phyloP scores from a whole-genome alignment of 805 yeast species.

The Pichia exigua region DNA sequence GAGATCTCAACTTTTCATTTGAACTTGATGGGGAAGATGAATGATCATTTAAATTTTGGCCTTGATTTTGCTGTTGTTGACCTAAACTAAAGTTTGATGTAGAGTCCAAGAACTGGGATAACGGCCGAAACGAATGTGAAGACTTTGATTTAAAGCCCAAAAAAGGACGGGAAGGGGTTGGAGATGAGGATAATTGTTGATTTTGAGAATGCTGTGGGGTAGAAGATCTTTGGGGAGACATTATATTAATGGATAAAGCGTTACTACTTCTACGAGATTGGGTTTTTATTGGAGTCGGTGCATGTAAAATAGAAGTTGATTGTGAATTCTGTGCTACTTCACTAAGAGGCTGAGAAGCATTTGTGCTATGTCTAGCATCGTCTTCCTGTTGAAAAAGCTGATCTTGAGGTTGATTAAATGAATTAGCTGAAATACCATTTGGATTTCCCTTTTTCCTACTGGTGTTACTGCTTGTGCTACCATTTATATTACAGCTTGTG shows the following conservation, averaged over 20 bases:
- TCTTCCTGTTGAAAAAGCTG: background rate
- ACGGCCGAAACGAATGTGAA: constrained; percentile 35
- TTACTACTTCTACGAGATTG: constrained; percentile 5
- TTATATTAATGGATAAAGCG: constrained; percentile 2
- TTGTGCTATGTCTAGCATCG: background rate
- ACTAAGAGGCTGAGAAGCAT: background rate
- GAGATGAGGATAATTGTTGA: constrained; percentile 19
- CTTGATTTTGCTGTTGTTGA: background rate
- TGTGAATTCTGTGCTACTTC: background rate
- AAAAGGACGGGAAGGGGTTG: constrained; percentile 34
- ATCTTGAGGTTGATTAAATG: background rate
- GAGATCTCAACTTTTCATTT: constrained; percentile 31
- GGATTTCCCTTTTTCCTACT: background rate
- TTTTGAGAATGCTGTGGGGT: background rate
- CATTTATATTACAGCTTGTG: background rate
- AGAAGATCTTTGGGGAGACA: constrained; percentile 4
- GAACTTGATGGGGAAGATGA: background rate
- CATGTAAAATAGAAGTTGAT: background rate
- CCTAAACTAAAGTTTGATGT: constrained; percentile 11
- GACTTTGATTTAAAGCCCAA: constrained; percentile 44
- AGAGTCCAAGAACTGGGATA: constrained; percentile 23
- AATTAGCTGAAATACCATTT: background rate
- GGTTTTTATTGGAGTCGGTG: constrained; percentile 1
- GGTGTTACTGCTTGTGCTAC: background rate
- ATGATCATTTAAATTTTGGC: background rate